A percentile compares a stretch with the other conserved stretches of the same genome.
phyloP scores from a whole-genome alignment of 176 grass and related monocot genomes.

The Pharus latifolius region DNA sequence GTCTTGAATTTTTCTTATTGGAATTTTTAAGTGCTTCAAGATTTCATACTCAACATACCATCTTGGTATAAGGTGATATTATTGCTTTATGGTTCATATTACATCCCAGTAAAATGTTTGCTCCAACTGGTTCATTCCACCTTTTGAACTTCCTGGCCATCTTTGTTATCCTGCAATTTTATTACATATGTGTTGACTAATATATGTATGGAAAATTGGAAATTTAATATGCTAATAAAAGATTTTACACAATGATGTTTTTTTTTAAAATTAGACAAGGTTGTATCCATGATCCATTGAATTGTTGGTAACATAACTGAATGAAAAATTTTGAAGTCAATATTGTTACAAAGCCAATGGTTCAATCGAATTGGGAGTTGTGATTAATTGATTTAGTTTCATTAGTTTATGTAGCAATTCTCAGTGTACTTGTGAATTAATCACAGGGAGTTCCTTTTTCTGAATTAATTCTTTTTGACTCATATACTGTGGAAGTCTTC shows the following conservation, averaged over 20 bases:
- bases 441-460: neutral
- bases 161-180: neutral
- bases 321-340: neutral
- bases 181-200: neutral
- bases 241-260: neutral
- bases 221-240: neutral
- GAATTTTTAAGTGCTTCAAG: neutral
- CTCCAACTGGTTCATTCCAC: neutral
- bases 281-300: neutral
- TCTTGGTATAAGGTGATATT: neutral
- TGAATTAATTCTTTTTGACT: neutral
- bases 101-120: neutral
- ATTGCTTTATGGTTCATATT: neutral
- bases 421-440: neutral
- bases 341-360: neutral
- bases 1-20: conserved; percentile 1
- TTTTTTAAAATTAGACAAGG: neutral
- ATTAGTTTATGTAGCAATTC: neutral
- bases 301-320: neutral
- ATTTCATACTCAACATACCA: neutral
- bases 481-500: neutral
- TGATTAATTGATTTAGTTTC: neutral
- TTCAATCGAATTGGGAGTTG: neutral
- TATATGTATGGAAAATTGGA: neutral
- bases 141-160: neutral